Percentiles rank a stretch among this genome's conserved stretches.
Evolutionary conservation across 2,329 filamentous ascomycete species (phyloP).

Genomic region (Remersonia thermophila): DNA sequence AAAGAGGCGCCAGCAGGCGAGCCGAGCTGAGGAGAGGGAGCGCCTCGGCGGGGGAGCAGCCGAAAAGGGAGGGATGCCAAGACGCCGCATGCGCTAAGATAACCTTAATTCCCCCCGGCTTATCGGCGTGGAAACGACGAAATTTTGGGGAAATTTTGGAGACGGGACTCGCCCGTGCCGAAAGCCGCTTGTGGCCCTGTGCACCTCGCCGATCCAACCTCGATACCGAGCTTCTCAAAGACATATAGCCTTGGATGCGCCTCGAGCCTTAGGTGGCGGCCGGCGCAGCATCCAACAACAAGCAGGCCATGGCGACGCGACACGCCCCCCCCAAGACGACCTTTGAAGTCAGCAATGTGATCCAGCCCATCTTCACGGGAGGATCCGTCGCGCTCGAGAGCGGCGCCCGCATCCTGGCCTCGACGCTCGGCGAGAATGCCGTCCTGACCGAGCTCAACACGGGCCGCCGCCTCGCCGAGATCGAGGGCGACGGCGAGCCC

Average conservation of each 20-base stretch:
- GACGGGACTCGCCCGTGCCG: no score
- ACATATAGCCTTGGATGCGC: no score
- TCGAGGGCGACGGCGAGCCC: constrained; percentile 72
- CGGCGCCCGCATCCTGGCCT: constrained; percentile 70
- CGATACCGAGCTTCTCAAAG: no score
- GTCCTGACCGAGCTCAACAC: constrained; percentile 75
- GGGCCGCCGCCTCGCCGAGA: constrained; percentile 67
- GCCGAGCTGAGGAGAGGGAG: no score
- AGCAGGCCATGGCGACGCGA: constrained; percentile 37
- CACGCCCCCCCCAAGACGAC: constrained; percentile 67
- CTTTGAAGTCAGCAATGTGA: constrained; percentile 70
- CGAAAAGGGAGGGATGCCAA: no score
- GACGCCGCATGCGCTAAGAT: constrained; percentile 23
- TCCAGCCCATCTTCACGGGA: constrained; percentile 89
- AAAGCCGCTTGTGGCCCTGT: no score
- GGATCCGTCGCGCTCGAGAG: constrained; percentile 76
- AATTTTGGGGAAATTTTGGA: not conserved
- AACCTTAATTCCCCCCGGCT: constrained; percentile 22
- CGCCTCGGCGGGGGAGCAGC: no score
- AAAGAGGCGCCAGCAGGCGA: no score
- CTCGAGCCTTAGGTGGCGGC: no score
- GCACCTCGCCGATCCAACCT: no score
- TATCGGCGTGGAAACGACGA: constrained; percentile 8
- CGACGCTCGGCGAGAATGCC: constrained; percentile 83
- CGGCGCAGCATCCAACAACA: not conserved